Conservation (phyloP, 192 early-diverging fungal species). For the Oehlia diaphana region DNA sequence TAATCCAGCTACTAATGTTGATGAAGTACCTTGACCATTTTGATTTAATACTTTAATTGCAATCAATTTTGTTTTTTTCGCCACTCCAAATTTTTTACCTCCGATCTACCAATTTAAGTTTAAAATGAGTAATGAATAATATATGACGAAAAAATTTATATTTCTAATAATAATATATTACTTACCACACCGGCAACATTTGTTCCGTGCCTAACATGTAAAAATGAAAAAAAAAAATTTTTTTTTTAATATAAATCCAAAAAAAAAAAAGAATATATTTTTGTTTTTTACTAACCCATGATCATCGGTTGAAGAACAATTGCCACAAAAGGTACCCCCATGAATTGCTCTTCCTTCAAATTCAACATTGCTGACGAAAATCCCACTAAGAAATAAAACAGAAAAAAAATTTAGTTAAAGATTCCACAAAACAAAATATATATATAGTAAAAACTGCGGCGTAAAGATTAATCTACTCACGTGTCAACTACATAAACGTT, state of each 20-base stretch:
- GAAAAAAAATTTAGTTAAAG: too few species aligned
- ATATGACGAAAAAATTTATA: too few species aligned
- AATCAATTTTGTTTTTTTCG: constrained; percentile 57
- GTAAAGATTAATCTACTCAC: constrained; percentile 33
- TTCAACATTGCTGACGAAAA: constrained; percentile 61
- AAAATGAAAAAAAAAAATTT: not conserved
- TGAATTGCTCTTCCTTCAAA: constrained; percentile 78
- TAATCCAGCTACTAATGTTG: constrained; percentile 65
- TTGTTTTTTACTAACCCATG: constrained; percentile 40
- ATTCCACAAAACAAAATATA: too few species aligned
- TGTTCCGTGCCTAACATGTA: too few species aligned
- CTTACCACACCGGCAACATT: constrained; percentile 79
- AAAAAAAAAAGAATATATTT: not conserved
- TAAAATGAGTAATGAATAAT: not conserved
- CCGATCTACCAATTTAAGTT: constrained; percentile 43
- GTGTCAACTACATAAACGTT: constrained; percentile 70
- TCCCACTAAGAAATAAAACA: constrained; percentile 37
- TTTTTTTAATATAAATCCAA: not conserved
- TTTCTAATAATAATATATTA: not conserved
- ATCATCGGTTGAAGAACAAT: constrained; percentile 40
- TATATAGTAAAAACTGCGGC: not conserved
- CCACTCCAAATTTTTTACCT: constrained; percentile 57
- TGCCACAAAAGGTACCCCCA: constrained; percentile 50
- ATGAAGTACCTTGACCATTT: constrained; percentile 46
- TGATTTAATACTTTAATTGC: constrained; percentile 57